Evolutionary conservation across 805 yeast genomes (phyloP).

Genomic region (Metschnikowia sp.): DNA sequence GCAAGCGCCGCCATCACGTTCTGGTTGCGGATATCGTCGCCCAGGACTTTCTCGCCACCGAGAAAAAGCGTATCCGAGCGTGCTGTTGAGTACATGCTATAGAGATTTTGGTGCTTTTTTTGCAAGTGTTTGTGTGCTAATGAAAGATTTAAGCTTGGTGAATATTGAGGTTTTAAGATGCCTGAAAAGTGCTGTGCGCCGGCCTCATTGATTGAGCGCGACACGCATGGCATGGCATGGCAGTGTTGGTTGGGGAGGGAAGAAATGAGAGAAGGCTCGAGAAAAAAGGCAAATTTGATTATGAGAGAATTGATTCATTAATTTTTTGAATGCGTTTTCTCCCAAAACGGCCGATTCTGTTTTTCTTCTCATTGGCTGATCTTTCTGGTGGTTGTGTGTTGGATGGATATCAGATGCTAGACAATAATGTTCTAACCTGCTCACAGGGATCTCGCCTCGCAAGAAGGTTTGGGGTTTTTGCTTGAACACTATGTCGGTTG

Average conservation of each 20-base stretch:
- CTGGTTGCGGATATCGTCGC: conserved; percentile 94
- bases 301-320: too few species aligned
- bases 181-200: too few species aligned
- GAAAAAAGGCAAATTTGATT: not conserved
- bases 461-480: too few species aligned
- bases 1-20: conserved; percentile 91
- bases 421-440: too few species aligned
- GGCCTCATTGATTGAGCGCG: not conserved
- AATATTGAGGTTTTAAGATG: too few species aligned
- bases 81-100: conserved; percentile 62
- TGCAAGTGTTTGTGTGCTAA: conserved; percentile 3
- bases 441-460: too few species aligned
- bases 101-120: not conserved
- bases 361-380: not conserved
- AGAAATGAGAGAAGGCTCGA: not conserved
- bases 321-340: too few species aligned
- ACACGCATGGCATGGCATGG: not conserved
- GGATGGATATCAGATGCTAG: too few species aligned
- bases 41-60: conserved; percentile 94
- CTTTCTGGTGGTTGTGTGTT: too few species aligned
- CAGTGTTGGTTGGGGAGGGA: not conserved
- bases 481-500: too few species aligned
- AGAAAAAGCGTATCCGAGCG: conserved; percentile 91
- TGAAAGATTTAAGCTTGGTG: not conserved
- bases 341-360: not conserved